phyloP scores from a whole-genome alignment of 148 eudicot species.

The Nepenthes gracilis region DNA sequence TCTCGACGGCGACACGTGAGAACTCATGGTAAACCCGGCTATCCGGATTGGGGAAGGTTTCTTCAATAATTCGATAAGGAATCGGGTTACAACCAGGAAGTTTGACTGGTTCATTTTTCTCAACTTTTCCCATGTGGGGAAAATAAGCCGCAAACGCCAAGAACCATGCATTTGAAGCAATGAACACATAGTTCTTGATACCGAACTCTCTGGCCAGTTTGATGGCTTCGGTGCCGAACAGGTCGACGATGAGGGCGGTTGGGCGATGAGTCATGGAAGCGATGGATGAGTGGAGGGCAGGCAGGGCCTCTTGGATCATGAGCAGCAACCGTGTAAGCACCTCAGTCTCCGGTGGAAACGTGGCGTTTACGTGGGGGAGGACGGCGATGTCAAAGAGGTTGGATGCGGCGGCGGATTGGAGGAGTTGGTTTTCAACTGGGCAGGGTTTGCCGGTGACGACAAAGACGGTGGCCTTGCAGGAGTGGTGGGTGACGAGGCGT shows the following conservation, averaged over 20 bases:
- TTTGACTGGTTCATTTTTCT: conserved; percentile 20
- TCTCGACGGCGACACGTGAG: too few relatives aligned
- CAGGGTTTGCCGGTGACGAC: conserved; percentile 15
- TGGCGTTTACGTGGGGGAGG: conserved; percentile 24
- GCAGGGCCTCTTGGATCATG: conserved; percentile 12
- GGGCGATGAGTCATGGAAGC: conserved; percentile 16
- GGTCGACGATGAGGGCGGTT: conserved; percentile 32
- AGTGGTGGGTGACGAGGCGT: conserved; percentile 27
- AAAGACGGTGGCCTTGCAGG: conserved; percentile 21
- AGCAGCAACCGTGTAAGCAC: too few relatives aligned
- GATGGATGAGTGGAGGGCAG: conserved; percentile 15
- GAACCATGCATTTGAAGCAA: conserved; percentile 21
- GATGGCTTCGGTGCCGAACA: conserved; percentile 30
- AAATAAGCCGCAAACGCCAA: conserved; percentile 23
- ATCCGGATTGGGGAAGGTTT: conserved; percentile 7
- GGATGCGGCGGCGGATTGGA: conserved; percentile 13
- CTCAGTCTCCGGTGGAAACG: neutral
- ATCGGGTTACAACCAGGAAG: conserved; percentile 42
- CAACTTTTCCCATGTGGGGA: conserved; percentile 19
- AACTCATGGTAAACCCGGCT: conserved; percentile 8
- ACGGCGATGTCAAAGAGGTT: conserved; percentile 16
- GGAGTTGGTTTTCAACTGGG: conserved; percentile 13
- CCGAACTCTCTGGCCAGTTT: conserved; percentile 21
- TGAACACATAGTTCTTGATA: conserved; percentile 31
- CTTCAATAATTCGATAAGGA: conserved; percentile 6